These are phyloP conservation scores for Kodamaea sagamina DNA, from an alignment of 805 yeast genomes.

Conservation along the genomic window DNA sequence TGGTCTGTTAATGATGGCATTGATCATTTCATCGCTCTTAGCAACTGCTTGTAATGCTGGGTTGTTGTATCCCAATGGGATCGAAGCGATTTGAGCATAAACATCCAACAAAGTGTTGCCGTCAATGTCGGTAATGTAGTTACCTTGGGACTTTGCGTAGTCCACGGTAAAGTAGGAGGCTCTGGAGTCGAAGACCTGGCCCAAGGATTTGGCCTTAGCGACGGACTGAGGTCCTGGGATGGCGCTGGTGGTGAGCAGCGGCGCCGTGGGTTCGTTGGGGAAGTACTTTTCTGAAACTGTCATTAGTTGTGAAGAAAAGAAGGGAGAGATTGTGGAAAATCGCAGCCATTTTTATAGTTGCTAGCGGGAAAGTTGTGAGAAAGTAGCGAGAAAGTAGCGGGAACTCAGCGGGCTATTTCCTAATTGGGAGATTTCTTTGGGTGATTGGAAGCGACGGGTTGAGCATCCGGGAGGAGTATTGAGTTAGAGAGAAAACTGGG, in stretches of 20 bases:
- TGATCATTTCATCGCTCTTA: conserved; percentile 64
- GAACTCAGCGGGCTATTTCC: too few relatives aligned
- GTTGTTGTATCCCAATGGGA: conserved; percentile 83
- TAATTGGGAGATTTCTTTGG: too few relatives aligned
- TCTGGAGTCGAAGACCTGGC: conserved; percentile 66
- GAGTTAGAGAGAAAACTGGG: too few relatives aligned
- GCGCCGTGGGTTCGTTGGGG: conserved; percentile 79
- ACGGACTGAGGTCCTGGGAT: conserved; percentile 79
- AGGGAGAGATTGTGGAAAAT: not conserved
- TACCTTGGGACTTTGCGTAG: conserved; percentile 72
- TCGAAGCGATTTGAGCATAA: conserved; percentile 83
- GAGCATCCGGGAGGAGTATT: too few relatives aligned
- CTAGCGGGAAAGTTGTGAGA: too few relatives aligned
- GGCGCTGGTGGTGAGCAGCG: conserved; percentile 55
- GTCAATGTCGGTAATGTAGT: conserved; percentile 78
- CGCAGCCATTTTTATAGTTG: not conserved
- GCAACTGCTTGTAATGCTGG: conserved; percentile 73
- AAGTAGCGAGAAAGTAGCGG: too few relatives aligned
- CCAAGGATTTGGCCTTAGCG: conserved; percentile 53
- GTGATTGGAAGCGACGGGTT: too few relatives aligned
- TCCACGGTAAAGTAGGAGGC: conserved; percentile 77
- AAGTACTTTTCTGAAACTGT: conserved; percentile 59
- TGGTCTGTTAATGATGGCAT: conserved; percentile 81
- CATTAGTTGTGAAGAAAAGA: conserved; percentile 16
- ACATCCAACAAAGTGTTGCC: conserved; percentile 75